Base-by-base conservation (phyloP, 257 asterid species). In the Jacaranda copaia region DNA sequence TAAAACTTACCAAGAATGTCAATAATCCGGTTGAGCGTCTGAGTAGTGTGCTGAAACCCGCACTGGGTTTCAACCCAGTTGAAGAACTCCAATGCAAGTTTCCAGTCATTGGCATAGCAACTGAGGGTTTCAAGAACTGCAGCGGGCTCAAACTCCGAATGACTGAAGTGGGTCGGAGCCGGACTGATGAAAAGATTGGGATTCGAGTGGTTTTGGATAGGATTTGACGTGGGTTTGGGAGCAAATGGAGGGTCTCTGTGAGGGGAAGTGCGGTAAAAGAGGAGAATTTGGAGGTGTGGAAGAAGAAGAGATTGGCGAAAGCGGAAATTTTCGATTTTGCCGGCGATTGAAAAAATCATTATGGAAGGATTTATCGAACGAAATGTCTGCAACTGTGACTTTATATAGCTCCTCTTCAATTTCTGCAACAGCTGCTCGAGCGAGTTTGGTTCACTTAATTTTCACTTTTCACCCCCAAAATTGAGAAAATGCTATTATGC, bases 1-100 rank as follows among this genome's bases (percentile, higher is more conserved):
- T 91, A 95, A 74, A 81, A 87, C 93, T 93, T 95, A 78, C 97
- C 98, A 6, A 93, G 92, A 74, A 89, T 87, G 84, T 88, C 96
- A 59, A 93, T 87, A 9, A 89, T n/a, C 58, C 82, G 82, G 75
- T 93, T 95, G 82, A 87, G 89, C 3, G 94, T 88, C 71, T 86
- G 87, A 25, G 92, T 85, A 57, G 89, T 84, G 89, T 95, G 99
- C 2, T 52, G 81, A 73, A 89, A 91, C 62, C 93, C 93, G 5
- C 78, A 72, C 49, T 81, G 81, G 3, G 55, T 77, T 82, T 93
- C 97, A 0, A 80, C 91, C 99, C 99, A 95, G 49, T 84, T 79
- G 93, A 93, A 95, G 91, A 93, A 95, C 74, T 95, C 99, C 25
- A 91, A 12, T 3, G 97, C 97, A 15, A 76, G 87, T 75, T 87